A percentile compares a stretch with the other conserved stretches of the same genome.
These are phyloP conservation scores for Fusarium subglutinans DNA, from an alignment of 2,329 filamentous ascomycete species.

Conservation along the genomic window DNA sequence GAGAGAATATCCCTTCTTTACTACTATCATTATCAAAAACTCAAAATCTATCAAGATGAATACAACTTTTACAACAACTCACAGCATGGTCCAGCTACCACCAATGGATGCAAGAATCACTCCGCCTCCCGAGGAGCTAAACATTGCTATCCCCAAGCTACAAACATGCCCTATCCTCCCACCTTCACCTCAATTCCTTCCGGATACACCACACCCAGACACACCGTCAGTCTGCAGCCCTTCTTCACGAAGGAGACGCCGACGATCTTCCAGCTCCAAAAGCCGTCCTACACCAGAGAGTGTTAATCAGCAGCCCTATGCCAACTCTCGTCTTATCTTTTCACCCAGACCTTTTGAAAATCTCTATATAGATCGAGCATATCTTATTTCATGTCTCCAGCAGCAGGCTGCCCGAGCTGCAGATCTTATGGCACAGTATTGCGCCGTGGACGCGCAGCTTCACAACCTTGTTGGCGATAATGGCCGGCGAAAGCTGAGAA, in stretches of 20 bases:
- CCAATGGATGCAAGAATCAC: slow-evolving; percentile 33
- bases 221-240: neutral
- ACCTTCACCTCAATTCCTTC: slow-evolving; percentile 7
- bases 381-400: slow-evolving; percentile 55
- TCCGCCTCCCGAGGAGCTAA: slow-evolving; percentile 28
- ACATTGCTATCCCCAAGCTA: slow-evolving; percentile 5
- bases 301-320: neutral
- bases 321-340: slow-evolving; percentile 39
- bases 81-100: slow-evolving; percentile 18
- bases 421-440: slow-evolving; percentile 52
- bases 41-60: slow-evolving; percentile 26
- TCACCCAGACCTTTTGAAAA: slow-evolving; percentile 53
- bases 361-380: slow-evolving; percentile 57
- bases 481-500: slow-evolving; percentile 49
- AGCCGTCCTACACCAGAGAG: neutral
- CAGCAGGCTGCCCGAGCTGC: slow-evolving; percentile 50
- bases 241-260: slow-evolving; percentile 5
- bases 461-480: slow-evolving; percentile 36
- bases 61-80: slow-evolving; percentile 7
- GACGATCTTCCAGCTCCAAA: slow-evolving; percentile 21
- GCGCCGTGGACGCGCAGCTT: slow-evolving; percentile 48
- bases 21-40: slow-evolving; percentile 2
- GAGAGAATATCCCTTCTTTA: neutral
- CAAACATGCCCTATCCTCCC: slow-evolving; percentile 10
- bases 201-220: slow-evolving; percentile 7